Base-by-base conservation (phyloP, 495 filamentous ascomycete species). In the Aspergillus affinis region DNA sequence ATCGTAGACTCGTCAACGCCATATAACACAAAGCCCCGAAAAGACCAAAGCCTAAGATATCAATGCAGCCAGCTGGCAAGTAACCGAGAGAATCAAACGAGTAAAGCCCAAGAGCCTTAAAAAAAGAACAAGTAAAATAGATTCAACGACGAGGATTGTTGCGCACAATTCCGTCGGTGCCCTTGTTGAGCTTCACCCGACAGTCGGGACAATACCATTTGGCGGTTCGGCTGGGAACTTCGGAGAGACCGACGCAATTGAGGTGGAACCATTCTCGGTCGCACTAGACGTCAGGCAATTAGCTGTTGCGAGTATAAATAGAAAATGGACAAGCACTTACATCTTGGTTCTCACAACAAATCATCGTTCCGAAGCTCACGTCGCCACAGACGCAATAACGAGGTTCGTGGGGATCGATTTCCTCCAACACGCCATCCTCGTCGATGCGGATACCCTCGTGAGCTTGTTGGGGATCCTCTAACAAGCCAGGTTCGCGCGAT, bases 161-260 rank as follows among this genome's bases (percentile, higher is more conserved):
- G 57, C 68, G 73, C 47, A 77, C 70, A 29, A 80, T 78, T 1
- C 77, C 77, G 65, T 78, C 72, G 9, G 59, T 53, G 5, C 76
- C 78, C 59, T 77, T 88, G 49, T 85, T 83, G 41, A 92, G 80
- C 59, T 84, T 79, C 53, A 85, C 77, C 30, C 90, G 82, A 68
- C 92, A 97, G 12, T 92, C 88, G 6, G 93, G 93, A 71, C 93
- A 97, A 69, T 92, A 98, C 93, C 93, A 98, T 78, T 95, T 95
- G 12, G 86, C 88, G 53, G 88, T 88, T 20, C 90, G 81, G 10
- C 84, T 82, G 23, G 90, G 93, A 55, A 88, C 84, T 53, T 90
- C 88, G 1, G 81, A 79, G 41, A 98, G 76, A 26, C 87, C 90
- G 44, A 98, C 88, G 62, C 93, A 98, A 59, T 87, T 84, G 23